Evolutionary conservation across 371 early-diverging fungal genomes (phyloP).

Genomic region (Umbelopsis sp.): DNA sequence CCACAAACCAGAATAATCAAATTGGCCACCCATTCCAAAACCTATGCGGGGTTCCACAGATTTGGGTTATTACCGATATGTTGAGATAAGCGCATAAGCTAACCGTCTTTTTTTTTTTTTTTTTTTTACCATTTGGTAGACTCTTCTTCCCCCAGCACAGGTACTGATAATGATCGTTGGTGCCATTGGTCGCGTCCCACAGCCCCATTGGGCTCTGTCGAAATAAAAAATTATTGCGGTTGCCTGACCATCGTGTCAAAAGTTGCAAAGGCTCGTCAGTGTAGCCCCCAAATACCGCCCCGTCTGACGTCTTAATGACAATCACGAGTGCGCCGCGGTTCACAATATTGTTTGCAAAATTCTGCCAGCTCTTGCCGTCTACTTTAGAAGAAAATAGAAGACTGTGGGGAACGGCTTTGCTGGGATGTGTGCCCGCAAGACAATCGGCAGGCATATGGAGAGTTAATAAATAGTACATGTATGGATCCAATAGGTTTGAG

Average conservation of each 20-base stretch:
- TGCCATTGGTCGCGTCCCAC: constrained; percentile 44
- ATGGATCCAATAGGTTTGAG: constrained; percentile 36
- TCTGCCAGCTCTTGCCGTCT: constrained; percentile 70
- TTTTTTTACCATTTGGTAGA: constrained; percentile 75
- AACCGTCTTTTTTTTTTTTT: too few species aligned
- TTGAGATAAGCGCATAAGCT: constrained; percentile 7
- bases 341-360: constrained; percentile 53
- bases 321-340: constrained; percentile 56
- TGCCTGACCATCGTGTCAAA: constrained; percentile 76
- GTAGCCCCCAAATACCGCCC: constrained; percentile 76
- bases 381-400: constrained; percentile 60
- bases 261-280: constrained; percentile 61
- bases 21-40: constrained; percentile 82
- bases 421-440: constrained; percentile 35
- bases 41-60: constrained; percentile 30
- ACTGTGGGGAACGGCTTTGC: constrained; percentile 23
- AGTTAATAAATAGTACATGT: constrained; percentile 42
- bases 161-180: constrained; percentile 83
- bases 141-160: constrained; percentile 81
- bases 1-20: constrained; percentile 86
- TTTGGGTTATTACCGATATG: background rate
- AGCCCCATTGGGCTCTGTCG: constrained; percentile 23
- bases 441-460: constrained; percentile 34
- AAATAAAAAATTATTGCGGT: constrained; percentile 69
- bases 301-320: constrained; percentile 53